These are phyloP conservation scores for Phytophthora chlamydospora DNA, from an alignment of 352 stramenopile genomes.

Conservation along the genomic window DNA sequence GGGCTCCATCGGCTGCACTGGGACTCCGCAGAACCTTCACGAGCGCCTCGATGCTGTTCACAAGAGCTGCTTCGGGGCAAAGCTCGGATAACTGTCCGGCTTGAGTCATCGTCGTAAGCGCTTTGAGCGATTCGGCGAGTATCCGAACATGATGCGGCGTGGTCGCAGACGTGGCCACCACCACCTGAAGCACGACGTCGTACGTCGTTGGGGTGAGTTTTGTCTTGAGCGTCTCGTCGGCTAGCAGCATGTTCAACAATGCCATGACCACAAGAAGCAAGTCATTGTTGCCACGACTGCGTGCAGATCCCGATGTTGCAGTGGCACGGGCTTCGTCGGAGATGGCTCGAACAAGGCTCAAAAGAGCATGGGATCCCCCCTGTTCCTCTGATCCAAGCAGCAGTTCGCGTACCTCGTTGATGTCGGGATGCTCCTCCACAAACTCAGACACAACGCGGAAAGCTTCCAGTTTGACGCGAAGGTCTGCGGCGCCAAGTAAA, in stretches of 20 bases:
- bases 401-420: slow-evolving; percentile 28
- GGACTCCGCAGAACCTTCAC: slow-evolving; percentile 43
- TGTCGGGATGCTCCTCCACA: slow-evolving; percentile 49
- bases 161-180: slow-evolving; percentile 32
- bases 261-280: slow-evolving; percentile 47
- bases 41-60: slow-evolving; percentile 52
- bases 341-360: slow-evolving; percentile 57
- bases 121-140: slow-evolving; percentile 54
- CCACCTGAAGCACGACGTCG: slow-evolving; percentile 60
- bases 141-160: slow-evolving; percentile 33
- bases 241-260: slow-evolving; percentile 57
- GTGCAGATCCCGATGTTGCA: slow-evolving; percentile 11
- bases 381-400: slow-evolving; percentile 37
- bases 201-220: slow-evolving; percentile 70
- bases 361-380: slow-evolving; percentile 37
- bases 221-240: slow-evolving; percentile 51
- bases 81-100: slow-evolving; percentile 30
- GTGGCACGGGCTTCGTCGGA: slow-evolving; percentile 48
- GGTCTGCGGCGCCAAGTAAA: slow-evolving; percentile 46
- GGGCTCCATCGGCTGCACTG: slow-evolving; percentile 5
- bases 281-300: slow-evolving; percentile 16
- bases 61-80: slow-evolving; percentile 43
- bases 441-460: slow-evolving; percentile 50
- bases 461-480: slow-evolving; percentile 52
- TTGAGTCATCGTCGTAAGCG: slow-evolving; percentile 58